phyloP scores from a whole-genome alignment of 352 stramenopile genomes.

The Lagenidium sp. region DNA sequence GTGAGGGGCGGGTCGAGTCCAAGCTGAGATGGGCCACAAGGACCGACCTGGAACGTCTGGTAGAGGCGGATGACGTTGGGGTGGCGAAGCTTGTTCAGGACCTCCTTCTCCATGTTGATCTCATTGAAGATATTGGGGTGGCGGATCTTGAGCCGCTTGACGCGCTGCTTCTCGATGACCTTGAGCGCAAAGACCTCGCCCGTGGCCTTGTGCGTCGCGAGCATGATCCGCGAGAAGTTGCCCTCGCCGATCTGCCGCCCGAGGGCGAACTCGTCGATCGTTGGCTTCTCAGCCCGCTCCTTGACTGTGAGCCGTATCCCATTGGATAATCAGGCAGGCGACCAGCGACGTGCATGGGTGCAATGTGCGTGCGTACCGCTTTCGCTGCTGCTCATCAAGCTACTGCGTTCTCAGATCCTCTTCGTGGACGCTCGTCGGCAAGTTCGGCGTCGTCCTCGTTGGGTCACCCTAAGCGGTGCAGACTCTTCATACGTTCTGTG shows the following conservation, averaged over 20 bases:
- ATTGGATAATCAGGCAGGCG: too few species aligned
- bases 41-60: conserved; percentile 89
- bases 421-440: too few species aligned
- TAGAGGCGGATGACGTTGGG: conserved; percentile 93
- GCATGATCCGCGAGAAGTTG: conserved; percentile 95
- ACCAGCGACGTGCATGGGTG: too few species aligned
- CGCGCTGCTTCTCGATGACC: conserved; percentile 89
- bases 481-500: too few species aligned
- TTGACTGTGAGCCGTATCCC: too few species aligned
- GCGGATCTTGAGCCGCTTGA: conserved; percentile 82
- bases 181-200: conserved; percentile 94
- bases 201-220: conserved; percentile 83
- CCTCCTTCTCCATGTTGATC: conserved; percentile 96
- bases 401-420: too few species aligned
- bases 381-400: too few species aligned
- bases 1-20: too few species aligned
- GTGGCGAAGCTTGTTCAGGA: conserved; percentile 85
- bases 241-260: conserved; percentile 65
- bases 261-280: conserved; percentile 64
- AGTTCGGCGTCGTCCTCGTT: too few species aligned
- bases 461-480: too few species aligned
- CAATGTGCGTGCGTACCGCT: too few species aligned
- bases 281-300: conserved; percentile 59
- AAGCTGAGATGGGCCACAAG: neutral
- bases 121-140: conserved; percentile 99